Percentiles rank a stretch among this genome's conserved stretches.
phyloP scores from a whole-genome alignment of 306 rosid species.

The Castanea mollissima region DNA sequence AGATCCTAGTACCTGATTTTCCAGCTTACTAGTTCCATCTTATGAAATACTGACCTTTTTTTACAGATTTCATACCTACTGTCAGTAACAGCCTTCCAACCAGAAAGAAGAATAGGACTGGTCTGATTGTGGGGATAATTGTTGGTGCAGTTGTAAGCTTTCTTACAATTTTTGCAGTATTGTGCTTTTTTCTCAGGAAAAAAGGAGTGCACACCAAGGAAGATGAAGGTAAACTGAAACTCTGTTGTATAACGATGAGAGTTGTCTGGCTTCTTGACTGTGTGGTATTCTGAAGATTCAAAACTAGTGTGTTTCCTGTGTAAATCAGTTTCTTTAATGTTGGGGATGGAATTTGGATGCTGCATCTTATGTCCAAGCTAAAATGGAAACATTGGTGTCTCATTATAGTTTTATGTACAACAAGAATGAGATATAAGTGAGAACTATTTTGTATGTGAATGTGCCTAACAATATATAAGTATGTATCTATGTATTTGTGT shows the following conservation, averaged over 20 bases:
- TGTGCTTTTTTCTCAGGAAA: slow-evolving; percentile 42
- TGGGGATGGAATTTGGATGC: not conserved
- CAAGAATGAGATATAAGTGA: not conserved
- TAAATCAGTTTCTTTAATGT: not conserved
- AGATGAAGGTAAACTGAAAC: slow-evolving; percentile 51
- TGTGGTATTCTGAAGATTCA: not conserved
- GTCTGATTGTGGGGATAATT: slow-evolving; percentile 58
- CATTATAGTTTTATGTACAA: not conserved
- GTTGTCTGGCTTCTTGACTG: not conserved
- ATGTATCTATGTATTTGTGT: not conserved
- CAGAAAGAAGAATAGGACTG: slow-evolving; percentile 42
- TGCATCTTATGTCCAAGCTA: not conserved
- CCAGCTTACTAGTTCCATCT: not conserved
- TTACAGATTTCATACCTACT: slow-evolving; percentile 60
- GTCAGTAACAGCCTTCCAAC: slow-evolving; percentile 59
- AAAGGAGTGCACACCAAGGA: slow-evolving; percentile 21
- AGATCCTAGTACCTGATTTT: not conserved
- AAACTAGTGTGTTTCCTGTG: not conserved
- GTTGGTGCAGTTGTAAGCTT: slow-evolving; percentile 56
- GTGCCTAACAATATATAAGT: not conserved
- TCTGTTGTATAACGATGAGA: not conserved
- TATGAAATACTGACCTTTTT: slow-evolving; percentile 15
- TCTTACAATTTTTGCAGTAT: slow-evolving; percentile 30
- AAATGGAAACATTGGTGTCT: not conserved
- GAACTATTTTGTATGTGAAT: not conserved